Conservation (phyloP, 139 green algal genomes). For the Auxenochlorella protothecoides region DNA sequence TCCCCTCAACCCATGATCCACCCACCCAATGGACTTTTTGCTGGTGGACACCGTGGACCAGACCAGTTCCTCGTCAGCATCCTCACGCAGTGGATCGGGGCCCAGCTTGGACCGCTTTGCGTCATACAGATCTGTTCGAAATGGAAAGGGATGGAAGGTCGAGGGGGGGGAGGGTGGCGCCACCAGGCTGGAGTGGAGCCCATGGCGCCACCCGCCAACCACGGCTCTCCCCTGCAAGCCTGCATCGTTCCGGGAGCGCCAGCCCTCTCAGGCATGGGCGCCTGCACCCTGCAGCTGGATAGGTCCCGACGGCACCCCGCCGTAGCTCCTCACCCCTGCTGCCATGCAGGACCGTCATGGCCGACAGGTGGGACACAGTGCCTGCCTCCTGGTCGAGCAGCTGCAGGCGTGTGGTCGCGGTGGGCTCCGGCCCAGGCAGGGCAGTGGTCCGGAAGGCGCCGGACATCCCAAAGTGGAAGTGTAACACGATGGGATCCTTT, state of each 20-base stretch:
- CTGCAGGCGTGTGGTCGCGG: slow-evolving; percentile 50
- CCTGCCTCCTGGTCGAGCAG: slow-evolving; percentile 28
- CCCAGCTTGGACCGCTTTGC: slow-evolving; percentile 48
- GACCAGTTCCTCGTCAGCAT: slow-evolving; percentile 28
- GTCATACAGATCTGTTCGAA: slow-evolving; percentile 27
- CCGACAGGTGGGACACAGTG: slow-evolving; percentile 53
- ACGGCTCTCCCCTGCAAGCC: too few relatives aligned
- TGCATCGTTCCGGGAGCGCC: too few relatives aligned
- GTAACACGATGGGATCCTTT: slow-evolving; percentile 36
- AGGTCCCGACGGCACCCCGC: too few relatives aligned
- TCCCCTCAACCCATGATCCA: neutral
- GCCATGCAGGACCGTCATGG: slow-evolving; percentile 69
- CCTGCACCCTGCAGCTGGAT: too few relatives aligned
- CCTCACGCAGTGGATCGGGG: slow-evolving; percentile 59
- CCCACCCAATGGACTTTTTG: slow-evolving; percentile 55
- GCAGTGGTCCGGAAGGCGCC: slow-evolving; percentile 24
- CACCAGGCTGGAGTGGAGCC: too few relatives aligned
- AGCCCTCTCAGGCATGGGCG: too few relatives aligned
- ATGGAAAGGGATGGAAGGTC: too few relatives aligned
- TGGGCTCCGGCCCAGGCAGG: slow-evolving; percentile 30
- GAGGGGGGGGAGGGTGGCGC: too few relatives aligned
- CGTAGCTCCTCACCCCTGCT: slow-evolving; percentile 7
- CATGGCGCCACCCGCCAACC: too few relatives aligned
- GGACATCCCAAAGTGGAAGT: slow-evolving; percentile 81
- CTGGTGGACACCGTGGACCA: slow-evolving; percentile 31